Evolutionary conservation across 768 basidiomycete species (phyloP), one percentile per base, ranked within the genome.

Genomic region (Xerocomellus amylosporus): DNA sequence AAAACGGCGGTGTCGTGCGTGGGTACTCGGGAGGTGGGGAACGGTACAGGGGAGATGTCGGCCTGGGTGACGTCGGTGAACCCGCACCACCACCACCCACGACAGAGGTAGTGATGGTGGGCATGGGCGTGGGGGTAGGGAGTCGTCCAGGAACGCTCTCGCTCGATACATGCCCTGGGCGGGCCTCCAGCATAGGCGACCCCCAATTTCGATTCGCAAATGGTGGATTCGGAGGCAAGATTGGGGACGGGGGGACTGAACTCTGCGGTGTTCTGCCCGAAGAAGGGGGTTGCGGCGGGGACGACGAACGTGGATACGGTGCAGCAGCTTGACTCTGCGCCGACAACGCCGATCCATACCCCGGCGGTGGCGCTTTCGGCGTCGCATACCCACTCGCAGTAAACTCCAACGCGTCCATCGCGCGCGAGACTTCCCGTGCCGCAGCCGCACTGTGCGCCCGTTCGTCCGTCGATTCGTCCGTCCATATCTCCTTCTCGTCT

Each of bases 381-480:
- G 66, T 58, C 12, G 44, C 43, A 49, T 62, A 63, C 17, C 56
- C 59, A 26, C 51, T 58, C 20, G 54, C 65, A 51, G 59, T 70
- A 56, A 76, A 78, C 53, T 73, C 76, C 17, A 88, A 69, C 19
- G 81, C 75, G 52, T 87, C 84, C 46, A 88, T 61, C 63, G 88
- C 88, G 13, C 81, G 78, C 13, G 79, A 79, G 1, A 90, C 77
- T 65, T 87, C 87, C 17, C 82, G 77, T 5, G 86, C 86, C 26
- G 84, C 87, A 17, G 87, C 88, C 2, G 80, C 82, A 59, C 85
- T 82, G 28, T 81, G 75, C n/a, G 74, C 75, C 4, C 67, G 72
- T 58, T 86, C 85, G 12, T 84, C 79, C 8, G 78, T 75, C 5
- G 51, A 55, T 52, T 64, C 62, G 6, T 55, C 59, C 13, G 54